Evolutionary conservation across 2,329 filamentous ascomycete genomes (phyloP), one percentile per base, ranked within the genome.

Genomic region (Monosporascus sp.): DNA sequence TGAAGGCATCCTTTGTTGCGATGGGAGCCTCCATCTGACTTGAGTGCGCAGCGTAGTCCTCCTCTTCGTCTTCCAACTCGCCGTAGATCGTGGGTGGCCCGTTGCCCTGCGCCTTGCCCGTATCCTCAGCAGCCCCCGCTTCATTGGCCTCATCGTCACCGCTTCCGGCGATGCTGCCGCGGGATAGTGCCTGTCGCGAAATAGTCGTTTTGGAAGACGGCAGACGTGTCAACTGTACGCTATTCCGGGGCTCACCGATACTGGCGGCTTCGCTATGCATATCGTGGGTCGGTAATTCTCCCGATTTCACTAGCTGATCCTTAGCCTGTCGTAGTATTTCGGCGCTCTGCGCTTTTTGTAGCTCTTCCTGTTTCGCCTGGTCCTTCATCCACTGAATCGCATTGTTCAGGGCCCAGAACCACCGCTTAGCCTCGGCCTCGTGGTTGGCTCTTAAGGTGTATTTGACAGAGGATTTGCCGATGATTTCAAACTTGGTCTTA

Each of bases 401-500:
- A 68, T 99, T 99, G 74, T 99, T 99, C 58, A 99, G 77, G 0
- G 94, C 90, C 94, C 94, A 99, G 71, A 95, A 99, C 94, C 94
- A 99, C 52, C 94, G 84, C 72, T 99, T 99, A 6, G 94, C 93
- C 70, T 99, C 94, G 27, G 97, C 93, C 66, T 97, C 89, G 71
- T 99, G 94, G 65, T 99, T 99, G 0, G 94, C 94, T 70, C 96
- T 97, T 50, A 99, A 79, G 48, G 95, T 93, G 69, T 99, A 99
- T 72, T 97, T 99, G 68, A 99, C 94, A 0, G 93, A 97, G 1
- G 93, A 97, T 72, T 99, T 99, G 50, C 94, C 94, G 57, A 93
- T 90, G 50, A 99, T 97, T 66, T 99, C 94, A 64, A 99, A 97
- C 55, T 93, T 91, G 46, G 92, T 93, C 76, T 97, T 99, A 52